Conservation (phyloP, 768 basidiomycete species). For the Tubosaeta sp. region DNA sequence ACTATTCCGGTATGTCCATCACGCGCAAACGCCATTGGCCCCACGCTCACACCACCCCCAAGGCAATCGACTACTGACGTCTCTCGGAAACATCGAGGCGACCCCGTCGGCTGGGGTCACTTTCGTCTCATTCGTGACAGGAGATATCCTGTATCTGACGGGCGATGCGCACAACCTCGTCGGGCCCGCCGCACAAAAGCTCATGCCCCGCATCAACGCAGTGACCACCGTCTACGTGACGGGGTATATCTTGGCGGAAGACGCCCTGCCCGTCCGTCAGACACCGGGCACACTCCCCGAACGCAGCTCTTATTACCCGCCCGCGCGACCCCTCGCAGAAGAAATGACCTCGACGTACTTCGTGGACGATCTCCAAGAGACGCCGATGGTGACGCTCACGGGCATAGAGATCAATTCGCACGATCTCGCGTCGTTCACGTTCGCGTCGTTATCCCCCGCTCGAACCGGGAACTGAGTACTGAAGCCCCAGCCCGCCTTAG, state of each 20-base stretch:
- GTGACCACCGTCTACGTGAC: conserved; percentile 48
- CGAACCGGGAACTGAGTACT: conserved; percentile 49
- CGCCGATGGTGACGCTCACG: conserved; percentile 28
- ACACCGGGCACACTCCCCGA: conserved; percentile 25
- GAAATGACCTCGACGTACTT: conserved; percentile 37
- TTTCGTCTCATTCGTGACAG: conserved; percentile 49
- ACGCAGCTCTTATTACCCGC: conserved; percentile 56
- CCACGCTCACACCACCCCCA: background rate
- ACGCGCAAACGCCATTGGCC: background rate
- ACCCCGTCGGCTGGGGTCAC: conserved; percentile 55
- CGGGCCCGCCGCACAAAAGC: conserved; percentile 34
- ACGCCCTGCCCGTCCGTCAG: conserved; percentile 57
- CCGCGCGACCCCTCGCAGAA: conserved; percentile 49
- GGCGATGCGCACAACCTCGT: conserved; percentile 50
- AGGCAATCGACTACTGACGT: conserved; percentile 62
- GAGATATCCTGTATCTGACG: conserved; percentile 62
- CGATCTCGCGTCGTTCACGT: conserved; percentile 54
- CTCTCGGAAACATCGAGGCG: conserved; percentile 60
- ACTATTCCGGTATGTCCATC: conserved; percentile 46
- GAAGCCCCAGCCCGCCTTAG: conserved; percentile 61
- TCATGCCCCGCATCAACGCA: conserved; percentile 56
- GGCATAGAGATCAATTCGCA: conserved; percentile 41
- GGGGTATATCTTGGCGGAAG: conserved; percentile 48
- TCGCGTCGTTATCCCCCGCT: conserved; percentile 31
- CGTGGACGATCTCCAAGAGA: conserved; percentile 13